Evolutionary conservation across 495 filamentous ascomycete species (phyloP).

Genomic region (Aspergillus hancockii): DNA sequence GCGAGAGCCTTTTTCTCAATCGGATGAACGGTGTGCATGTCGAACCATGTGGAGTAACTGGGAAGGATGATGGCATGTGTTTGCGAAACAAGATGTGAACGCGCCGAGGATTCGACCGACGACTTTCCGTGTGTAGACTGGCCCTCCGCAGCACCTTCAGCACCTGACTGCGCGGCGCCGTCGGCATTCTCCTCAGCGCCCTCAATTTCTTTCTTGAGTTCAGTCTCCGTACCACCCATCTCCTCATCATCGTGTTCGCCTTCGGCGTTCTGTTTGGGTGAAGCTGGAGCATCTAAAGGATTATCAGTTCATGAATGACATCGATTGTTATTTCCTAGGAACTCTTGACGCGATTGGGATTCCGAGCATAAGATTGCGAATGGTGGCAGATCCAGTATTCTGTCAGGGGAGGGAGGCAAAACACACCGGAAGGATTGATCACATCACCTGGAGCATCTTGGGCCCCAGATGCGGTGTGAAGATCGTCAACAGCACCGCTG

Average conservation of each 20-base stretch:
- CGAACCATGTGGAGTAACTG: conserved; percentile 97
- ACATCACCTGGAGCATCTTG: conserved; percentile 34
- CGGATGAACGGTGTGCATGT: conserved; percentile 86
- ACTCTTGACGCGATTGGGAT: conserved; percentile 38
- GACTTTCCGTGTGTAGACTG: conserved; percentile 66
- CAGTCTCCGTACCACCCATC: conserved; percentile 72
- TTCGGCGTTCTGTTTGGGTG: conserved; percentile 65
- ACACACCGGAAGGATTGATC: conserved; percentile 37
- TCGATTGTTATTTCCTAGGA: conserved; percentile 28
- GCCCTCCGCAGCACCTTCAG: conserved; percentile 47
- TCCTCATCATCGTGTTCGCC: conserved; percentile 76
- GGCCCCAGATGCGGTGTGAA: conserved; percentile 24
- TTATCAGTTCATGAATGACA: conserved; percentile 62
- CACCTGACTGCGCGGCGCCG: conserved; percentile 34
- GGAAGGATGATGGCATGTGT: conserved; percentile 93
- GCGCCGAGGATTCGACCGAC: conserved; percentile 79
- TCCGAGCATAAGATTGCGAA: conserved; percentile 25
- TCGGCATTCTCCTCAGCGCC: conserved; percentile 45
- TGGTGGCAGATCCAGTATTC: conserved; percentile 10
- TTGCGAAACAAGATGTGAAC: conserved; percentile 87
- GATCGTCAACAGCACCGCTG: conserved; percentile 31
- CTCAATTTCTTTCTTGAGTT: conserved; percentile 59
- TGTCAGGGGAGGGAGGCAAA: conserved; percentile 6
- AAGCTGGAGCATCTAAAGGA: conserved; percentile 81
- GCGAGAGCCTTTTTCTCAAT: conserved; percentile 91